A percentile compares a stretch with the other conserved stretches of the same genome.
These are phyloP conservation scores for Fraxinus quadrangulata DNA, from an alignment of 257 asterid genomes.

Conservation along the genomic window DNA sequence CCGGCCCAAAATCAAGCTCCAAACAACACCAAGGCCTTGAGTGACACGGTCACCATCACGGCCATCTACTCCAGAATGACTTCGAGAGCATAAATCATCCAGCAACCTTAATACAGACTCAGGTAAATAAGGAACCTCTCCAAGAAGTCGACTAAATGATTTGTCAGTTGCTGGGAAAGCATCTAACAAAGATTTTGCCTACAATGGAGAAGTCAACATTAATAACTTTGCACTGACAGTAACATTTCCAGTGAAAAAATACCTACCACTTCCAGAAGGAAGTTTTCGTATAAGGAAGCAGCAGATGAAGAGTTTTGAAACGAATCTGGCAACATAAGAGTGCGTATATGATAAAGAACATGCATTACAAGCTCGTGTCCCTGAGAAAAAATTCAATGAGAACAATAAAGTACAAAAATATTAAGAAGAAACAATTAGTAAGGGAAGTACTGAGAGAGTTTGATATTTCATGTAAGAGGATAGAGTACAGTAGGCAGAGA, in stretches of 20 bases:
- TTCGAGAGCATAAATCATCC: conserved; percentile 69
- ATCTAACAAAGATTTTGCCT: conserved; percentile 76
- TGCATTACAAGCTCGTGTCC: conserved; percentile 92
- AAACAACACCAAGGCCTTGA: conserved; percentile 94
- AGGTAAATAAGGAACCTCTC: conserved; percentile 86
- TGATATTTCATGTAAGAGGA: too few relatives aligned
- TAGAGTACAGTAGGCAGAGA: conserved; percentile 8
- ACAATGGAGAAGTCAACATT: conserved; percentile 40
- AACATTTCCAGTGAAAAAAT: conserved; percentile 24
- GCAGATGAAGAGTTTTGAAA: conserved; percentile 48
- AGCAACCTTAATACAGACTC: conserved; percentile 76
- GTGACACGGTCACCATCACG: conserved; percentile 90
- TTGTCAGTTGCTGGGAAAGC: conserved; percentile 89
- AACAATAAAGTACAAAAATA: conserved; percentile 19
- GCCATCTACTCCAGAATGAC: conserved; percentile 51
- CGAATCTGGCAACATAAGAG: conserved; percentile 65
- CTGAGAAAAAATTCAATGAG: conserved; percentile 41
- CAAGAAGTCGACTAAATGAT: conserved; percentile 90
- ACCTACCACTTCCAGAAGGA: conserved; percentile 86
- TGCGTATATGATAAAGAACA: conserved; percentile 79
- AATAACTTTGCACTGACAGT: conserved; percentile 23
- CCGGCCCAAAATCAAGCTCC: conserved; percentile 88
- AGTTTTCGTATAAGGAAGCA: conserved; percentile 69
- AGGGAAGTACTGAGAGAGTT: background rate
- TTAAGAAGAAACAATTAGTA: conserved; percentile 3